Evolutionary conservation across 2,329 filamentous ascomycete species (phyloP), one percentile per base, ranked within the genome.

Genomic region (Fusarium avenaceum): DNA sequence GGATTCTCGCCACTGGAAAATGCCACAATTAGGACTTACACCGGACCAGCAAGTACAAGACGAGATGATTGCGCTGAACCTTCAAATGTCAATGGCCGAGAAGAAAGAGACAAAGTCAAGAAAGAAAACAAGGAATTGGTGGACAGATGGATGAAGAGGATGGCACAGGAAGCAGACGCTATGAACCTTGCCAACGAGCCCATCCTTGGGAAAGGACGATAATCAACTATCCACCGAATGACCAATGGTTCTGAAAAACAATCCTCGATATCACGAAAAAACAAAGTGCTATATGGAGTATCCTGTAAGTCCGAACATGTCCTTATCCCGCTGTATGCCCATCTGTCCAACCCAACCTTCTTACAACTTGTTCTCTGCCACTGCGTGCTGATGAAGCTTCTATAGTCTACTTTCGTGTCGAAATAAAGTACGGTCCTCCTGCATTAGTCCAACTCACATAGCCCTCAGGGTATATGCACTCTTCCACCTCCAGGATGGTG

Each of bases 391-490:
- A 78, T 69, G 66, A 72, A 72, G 65, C 65, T 70, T 38, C 65
- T 72, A 68, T 70, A 75, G 74, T 75, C 72, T 78, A 78, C 75
- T 93, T 93, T 79, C 93, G 92, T 14, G 87, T 94, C 58, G 95
- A 94, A 76, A 98, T 92, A 76, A 92, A 98, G 80, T 96, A 99
- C 57, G 89, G 87, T 28, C 95, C 95, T 26, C 90, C 90, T 51
- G 90, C 88, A 69, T 92, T 91, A 15, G 92, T 95, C 96, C 96
- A 99, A 80, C 94, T 97, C 68, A 99, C 96, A 76, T 92, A 96
- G 14, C 83, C 85, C 73, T 90, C 89, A 40, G 86, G 85, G 67
- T 88, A 89, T 39, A 80, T 82, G 59, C 82, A 81, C 64, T 90
- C 84, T 76, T 92, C 86, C 65, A 96, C 93, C 38, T 92, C 87